Evolutionary conservation across 1,139 yeast species (phyloP).

Genomic region (Debaryomyces sp.): DNA sequence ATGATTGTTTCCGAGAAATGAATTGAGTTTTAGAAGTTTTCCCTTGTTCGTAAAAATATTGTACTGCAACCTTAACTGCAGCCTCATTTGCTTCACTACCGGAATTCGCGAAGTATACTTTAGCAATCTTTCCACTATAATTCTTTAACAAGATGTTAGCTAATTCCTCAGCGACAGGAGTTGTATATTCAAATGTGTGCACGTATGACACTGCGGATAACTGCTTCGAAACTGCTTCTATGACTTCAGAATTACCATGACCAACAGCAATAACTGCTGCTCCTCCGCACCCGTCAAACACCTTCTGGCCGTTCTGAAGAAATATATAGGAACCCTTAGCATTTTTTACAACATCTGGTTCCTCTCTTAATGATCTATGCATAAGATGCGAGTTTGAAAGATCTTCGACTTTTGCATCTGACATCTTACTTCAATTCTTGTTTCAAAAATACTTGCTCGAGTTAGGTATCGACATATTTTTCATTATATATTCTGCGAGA

Average conservation of each 20-base stretch:
- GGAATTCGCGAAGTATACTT: slow-evolving; percentile 15
- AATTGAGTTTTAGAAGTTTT: slow-evolving; percentile 16
- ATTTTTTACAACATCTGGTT: slow-evolving; percentile 11
- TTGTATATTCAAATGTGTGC: slow-evolving; percentile 14
- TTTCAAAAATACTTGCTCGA: neutral
- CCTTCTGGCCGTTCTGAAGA: slow-evolving; percentile 16
- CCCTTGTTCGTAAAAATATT: slow-evolving; percentile 21
- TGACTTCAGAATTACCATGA: slow-evolving; percentile 24
- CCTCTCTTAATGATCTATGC: slow-evolving; percentile 12
- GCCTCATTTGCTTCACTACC: slow-evolving; percentile 23
- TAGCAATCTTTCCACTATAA: slow-evolving; percentile 10
- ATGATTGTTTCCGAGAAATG: slow-evolving; percentile 20
- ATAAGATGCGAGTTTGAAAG: slow-evolving; percentile 5
- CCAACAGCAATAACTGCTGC: slow-evolving; percentile 33
- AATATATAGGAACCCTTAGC: slow-evolving; percentile 17
- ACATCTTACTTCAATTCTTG: neutral
- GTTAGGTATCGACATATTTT: neutral
- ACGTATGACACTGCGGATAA: slow-evolving; percentile 16
- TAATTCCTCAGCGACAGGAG: slow-evolving; percentile 12
- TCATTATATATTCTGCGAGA: too few relatives aligned
- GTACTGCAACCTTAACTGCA: slow-evolving; percentile 21
- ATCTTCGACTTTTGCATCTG: neutral
- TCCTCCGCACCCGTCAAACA: slow-evolving; percentile 32
- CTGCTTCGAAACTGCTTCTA: slow-evolving; percentile 21
- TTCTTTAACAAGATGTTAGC: slow-evolving; percentile 13